Evolutionary conservation across 306 rosid species (phyloP), one percentile per base, ranked within the genome.

Genomic region (Glycine soja): DNA sequence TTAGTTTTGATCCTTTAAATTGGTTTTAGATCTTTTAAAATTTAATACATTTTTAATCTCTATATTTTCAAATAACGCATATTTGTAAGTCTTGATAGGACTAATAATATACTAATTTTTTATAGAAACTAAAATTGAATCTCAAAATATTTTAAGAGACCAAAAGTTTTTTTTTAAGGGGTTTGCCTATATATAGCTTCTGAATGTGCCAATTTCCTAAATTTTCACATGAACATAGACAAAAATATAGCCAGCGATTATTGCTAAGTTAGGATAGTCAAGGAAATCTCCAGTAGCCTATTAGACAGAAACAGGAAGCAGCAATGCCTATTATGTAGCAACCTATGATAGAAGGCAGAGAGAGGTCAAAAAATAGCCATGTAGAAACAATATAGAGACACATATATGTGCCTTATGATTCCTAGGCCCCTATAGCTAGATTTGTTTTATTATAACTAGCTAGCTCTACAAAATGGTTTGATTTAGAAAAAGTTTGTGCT

Each of bases 221-320:
- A 13, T 5, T 12, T 34, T 32, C 18, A 34, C 42, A 34, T 62
- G 18, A 12, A 13, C 16, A 2, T 5, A 12, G 32, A 36, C 43
- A 10, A 51, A 52, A 18, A 45, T 24, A 59, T 34, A 79, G 40
- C 13, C 18, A 70, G 82, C 76, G 80, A 76, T 69, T 32, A 78
- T 77, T 75, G 8, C 56, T 77, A 76, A 65, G 51, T 72, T 40
- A 16, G 75, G 67, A 75, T 50, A 80, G 87, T 85, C 71, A 70
- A 67, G 78, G 70, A 73, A 81, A 81, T 75, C 82, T 79, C 11
- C 51, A 72, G 79, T 67, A 56, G 66, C 90, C 71, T 59, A 63
- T 57, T 14, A 83, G 54, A 83, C 65, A 82, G 43, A 67, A 36
- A 75, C 65, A 82, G 70, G 42, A 76, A 87, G 38, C 43, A 71